Percentiles rank a stretch among this genome's conserved stretches.
phyloP scores from a whole-genome alignment of 805 yeast genomes.

The Martiniozyma abietophila region DNA sequence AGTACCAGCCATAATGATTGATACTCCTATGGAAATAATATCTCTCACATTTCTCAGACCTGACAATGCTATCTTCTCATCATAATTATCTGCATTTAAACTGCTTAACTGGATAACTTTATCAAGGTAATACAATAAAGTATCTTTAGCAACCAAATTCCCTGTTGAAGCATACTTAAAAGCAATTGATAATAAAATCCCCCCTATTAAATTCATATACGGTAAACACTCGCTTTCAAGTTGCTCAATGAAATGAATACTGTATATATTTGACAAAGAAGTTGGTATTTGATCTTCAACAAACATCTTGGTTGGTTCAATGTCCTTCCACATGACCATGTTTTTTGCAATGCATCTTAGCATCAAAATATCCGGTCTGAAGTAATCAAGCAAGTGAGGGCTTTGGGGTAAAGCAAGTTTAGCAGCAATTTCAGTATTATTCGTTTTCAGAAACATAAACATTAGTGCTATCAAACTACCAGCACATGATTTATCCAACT shows the following conservation, averaged over 20 bases:
- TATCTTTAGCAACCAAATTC: constrained; percentile 41
- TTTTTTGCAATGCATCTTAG: constrained; percentile 55
- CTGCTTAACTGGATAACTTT: constrained; percentile 34
- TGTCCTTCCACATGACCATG: constrained; percentile 62
- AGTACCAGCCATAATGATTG: constrained; percentile 84
- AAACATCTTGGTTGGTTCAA: constrained; percentile 47
- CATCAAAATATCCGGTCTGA: constrained; percentile 70
- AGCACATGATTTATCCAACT: constrained; percentile 51
- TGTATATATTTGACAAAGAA: constrained; percentile 28
- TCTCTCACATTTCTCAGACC: constrained; percentile 50
- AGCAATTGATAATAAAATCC: constrained; percentile 66
- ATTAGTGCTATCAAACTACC: constrained; percentile 75
- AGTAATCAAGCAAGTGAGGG: constrained; percentile 51
- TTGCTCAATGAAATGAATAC: constrained; percentile 18
- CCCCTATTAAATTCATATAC: constrained; percentile 59
- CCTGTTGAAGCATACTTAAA: constrained; percentile 68
- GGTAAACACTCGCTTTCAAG: constrained; percentile 56
- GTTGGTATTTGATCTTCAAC: constrained; percentile 47
- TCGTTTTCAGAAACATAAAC: constrained; percentile 64
- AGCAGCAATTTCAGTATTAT: constrained; percentile 47
- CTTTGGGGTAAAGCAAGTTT: constrained; percentile 55
- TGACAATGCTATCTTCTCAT: constrained; percentile 44
- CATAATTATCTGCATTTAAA: constrained; percentile 40
- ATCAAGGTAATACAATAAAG: constrained; percentile 48
- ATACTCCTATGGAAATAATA: constrained; percentile 50